Conservation (phyloP, 2,329 filamentous ascomycete genomes). For the Claviceps quebecensis region DNA sequence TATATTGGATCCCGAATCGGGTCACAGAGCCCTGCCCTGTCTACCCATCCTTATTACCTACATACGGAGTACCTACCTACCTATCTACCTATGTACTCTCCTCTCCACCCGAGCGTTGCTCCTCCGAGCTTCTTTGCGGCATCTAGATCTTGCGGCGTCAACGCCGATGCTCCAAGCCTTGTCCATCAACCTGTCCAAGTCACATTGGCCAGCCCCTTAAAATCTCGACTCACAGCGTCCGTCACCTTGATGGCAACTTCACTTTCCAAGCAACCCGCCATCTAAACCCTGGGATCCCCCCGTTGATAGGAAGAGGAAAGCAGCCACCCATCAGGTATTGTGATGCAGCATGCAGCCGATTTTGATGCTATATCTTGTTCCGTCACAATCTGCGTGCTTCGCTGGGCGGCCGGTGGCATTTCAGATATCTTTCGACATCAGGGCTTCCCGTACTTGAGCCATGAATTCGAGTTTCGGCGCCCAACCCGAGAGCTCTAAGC, state of each 20-base stretch:
- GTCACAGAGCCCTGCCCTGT: background rate
- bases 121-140: background rate
- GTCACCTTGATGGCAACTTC: background rate
- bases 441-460: background rate
- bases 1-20: background rate
- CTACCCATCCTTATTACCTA: too few relatives aligned
- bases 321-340: background rate
- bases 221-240: too few relatives aligned
- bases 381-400: background rate
- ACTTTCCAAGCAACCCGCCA: background rate
- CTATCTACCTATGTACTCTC: too few relatives aligned
- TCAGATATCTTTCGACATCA: too few relatives aligned
- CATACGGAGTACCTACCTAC: too few relatives aligned
- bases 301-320: background rate
- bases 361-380: background rate
- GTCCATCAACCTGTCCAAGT: background rate
- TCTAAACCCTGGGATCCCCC: background rate
- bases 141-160: background rate
- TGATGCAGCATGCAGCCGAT: background rate
- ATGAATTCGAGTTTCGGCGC: background rate
- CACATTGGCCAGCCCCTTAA: background rate
- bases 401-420: background rate
- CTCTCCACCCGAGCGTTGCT: background rate
- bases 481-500: background rate
- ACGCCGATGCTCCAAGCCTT: background rate